Conservation (phyloP, 1,284 basidiomycete species). For the Marasmius fiardii region DNA sequence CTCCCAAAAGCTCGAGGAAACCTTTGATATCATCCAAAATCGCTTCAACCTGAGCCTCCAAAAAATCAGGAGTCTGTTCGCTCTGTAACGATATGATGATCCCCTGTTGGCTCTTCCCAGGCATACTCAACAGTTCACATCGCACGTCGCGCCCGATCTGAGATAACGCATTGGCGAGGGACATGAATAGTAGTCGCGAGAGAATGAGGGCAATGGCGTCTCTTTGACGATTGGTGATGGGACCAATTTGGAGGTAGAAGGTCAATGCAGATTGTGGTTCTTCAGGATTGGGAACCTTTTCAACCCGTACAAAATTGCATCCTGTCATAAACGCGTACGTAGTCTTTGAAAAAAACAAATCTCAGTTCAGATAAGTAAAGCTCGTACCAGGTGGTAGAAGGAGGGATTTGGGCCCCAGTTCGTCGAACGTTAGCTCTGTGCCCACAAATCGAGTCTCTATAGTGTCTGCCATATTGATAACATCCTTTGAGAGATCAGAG, state of each 20-base stretch:
- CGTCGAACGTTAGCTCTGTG: neutral
- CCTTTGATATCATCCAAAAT: neutral
- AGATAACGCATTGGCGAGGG: neutral
- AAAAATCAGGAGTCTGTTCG: neutral
- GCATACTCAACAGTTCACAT: constrained; percentile 2
- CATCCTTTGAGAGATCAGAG: neutral
- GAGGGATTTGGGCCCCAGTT: neutral
- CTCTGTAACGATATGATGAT: neutral
- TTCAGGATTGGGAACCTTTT: neutral
- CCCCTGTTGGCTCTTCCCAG: neutral
- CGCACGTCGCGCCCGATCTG: neutral
- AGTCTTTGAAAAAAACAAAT: too few relatives aligned
- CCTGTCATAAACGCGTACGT: too few relatives aligned
- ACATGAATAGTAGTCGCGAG: constrained; percentile 2
- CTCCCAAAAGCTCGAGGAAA: neutral
- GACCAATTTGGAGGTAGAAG: neutral
- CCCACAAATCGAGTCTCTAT: neutral
- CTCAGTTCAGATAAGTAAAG: too few relatives aligned
- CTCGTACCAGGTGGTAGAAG: neutral
- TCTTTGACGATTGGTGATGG: neutral
- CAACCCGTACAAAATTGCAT: neutral
- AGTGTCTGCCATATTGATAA: neutral
- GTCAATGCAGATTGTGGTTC: neutral
- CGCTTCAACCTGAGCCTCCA: neutral
- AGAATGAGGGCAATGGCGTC: neutral